A percentile compares a stretch with the other conserved stretches of the same genome.
These are phyloP conservation scores for Podospora pseudopauciseta DNA, from an alignment of 495 filamentous ascomycete genomes.

Conservation along the genomic window DNA sequence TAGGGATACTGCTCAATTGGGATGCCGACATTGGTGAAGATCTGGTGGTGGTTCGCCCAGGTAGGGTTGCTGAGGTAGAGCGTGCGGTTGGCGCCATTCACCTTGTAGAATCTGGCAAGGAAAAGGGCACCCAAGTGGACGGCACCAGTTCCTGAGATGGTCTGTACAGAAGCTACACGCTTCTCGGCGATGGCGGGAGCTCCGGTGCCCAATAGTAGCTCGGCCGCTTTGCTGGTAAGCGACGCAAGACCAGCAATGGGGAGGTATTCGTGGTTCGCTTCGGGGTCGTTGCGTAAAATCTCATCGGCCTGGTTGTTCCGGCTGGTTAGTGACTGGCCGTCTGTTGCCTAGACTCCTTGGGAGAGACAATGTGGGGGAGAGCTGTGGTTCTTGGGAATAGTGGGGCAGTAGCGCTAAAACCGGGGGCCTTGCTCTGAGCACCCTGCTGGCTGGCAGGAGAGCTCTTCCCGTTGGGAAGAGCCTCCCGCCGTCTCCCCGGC, in stretches of 20 bases:
- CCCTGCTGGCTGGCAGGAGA: conserved; percentile 4
- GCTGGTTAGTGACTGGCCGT: conserved; percentile 23
- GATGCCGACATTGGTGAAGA: conserved; percentile 88
- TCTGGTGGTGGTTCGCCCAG: conserved; percentile 98
- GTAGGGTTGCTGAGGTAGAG: conserved; percentile 92
- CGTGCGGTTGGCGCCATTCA: conserved; percentile 60
- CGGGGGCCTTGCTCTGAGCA: neutral
- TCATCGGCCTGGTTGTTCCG: conserved; percentile 70
- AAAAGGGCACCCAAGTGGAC: conserved; percentile 86
- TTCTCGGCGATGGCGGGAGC: conserved; percentile 82
- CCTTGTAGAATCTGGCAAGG: conserved; percentile 71
- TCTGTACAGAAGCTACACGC: conserved; percentile 69
- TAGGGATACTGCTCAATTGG: conserved; percentile 84
- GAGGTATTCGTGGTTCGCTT: conserved; percentile 95
- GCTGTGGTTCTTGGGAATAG: conserved; percentile 7
- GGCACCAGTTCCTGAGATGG: conserved; percentile 89
- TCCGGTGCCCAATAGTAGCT: conserved; percentile 76
- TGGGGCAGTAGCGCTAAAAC: neutral
- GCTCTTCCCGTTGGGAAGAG: neutral
- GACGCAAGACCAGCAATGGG: conserved; percentile 85
- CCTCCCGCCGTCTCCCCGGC: neutral
- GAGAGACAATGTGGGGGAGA: conserved; percentile 13
- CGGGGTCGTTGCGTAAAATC: conserved; percentile 78
- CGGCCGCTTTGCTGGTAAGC: conserved; percentile 84
- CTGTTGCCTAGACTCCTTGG: neutral